These are phyloP conservation scores for Gracilaria gracilis DNA, from an alignment of 23 red algal genomes.

Conservation along the genomic window DNA sequence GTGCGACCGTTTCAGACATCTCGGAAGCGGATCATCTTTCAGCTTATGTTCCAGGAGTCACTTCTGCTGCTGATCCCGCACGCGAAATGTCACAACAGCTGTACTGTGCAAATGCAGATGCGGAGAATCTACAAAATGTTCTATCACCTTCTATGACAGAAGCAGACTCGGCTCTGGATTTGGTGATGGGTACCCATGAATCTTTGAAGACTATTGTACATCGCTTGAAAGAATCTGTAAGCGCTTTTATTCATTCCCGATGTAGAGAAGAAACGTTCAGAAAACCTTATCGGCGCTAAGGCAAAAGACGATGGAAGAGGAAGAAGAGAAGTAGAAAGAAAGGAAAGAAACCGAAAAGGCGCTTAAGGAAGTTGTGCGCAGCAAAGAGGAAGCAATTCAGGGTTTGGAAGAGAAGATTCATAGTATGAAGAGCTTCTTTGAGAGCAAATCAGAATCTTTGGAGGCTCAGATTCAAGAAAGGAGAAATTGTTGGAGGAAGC, in stretches of 20 bases:
- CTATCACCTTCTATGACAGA: slow-evolving; percentile 27
- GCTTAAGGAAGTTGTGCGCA: neutral
- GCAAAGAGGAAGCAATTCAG: slow-evolving; percentile 16
- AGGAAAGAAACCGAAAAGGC: neutral
- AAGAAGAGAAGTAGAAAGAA: slow-evolving; percentile 29
- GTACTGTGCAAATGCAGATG: slow-evolving; percentile 29
- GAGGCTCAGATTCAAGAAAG: slow-evolving; percentile 12
- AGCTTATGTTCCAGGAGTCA: neutral
- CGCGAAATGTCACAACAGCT: slow-evolving; percentile 20
- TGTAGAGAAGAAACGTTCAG: neutral
- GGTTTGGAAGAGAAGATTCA: slow-evolving; percentile 23
- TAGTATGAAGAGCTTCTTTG: neutral
- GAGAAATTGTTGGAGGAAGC: slow-evolving; percentile 16
- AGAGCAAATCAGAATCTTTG: slow-evolving; percentile 17
- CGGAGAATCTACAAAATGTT: slow-evolving; percentile 22
- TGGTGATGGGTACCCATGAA: slow-evolving; percentile 15
- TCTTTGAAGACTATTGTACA: slow-evolving; percentile 27
- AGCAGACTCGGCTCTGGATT: slow-evolving; percentile 37
- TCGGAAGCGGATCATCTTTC: slow-evolving; percentile 45
- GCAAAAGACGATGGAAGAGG: neutral
- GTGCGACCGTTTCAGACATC: slow-evolving; percentile 30
- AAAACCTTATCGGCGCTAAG: neutral
- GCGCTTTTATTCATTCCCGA: neutral
- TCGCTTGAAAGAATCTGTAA: slow-evolving; percentile 35
- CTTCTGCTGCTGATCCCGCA: neutral